Conservation (phyloP, 495 filamentous ascomycete species). For the Hypoxylon fragiforme region DNA sequence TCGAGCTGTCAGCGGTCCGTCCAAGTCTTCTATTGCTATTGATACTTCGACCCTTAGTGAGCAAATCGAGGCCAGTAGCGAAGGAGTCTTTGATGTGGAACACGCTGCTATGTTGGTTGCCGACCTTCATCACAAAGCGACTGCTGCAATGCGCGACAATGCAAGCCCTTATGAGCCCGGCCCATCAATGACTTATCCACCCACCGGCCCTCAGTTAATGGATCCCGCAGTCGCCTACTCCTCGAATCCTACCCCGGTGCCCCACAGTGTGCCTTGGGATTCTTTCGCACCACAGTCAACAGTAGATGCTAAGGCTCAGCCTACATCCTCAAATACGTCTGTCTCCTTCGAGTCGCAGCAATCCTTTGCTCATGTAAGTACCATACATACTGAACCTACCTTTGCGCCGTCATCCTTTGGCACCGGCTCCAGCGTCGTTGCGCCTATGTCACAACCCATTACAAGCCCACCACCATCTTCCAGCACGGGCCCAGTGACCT, state of each 20-base stretch:
- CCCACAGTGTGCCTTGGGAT: slow-evolving; percentile 72
- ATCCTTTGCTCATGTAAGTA: slow-evolving; percentile 59
- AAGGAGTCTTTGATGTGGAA: slow-evolving; percentile 96
- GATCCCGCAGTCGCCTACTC: slow-evolving; percentile 74
- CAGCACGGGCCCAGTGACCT: slow-evolving; percentile 64
- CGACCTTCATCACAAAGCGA: slow-evolving; percentile 96
- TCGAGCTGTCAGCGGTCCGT: slow-evolving; percentile 65
- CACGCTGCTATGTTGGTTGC: slow-evolving; percentile 99
- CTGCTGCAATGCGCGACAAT: slow-evolving; percentile 70
- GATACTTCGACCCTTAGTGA: slow-evolving; percentile 83
- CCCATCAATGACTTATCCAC: slow-evolving; percentile 72
- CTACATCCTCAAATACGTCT: slow-evolving; percentile 64
- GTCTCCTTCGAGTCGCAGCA: slow-evolving; percentile 68
- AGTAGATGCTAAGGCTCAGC: slow-evolving; percentile 68
- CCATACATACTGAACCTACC: slow-evolving; percentile 57
- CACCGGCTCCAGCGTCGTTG: slow-evolving; percentile 62
- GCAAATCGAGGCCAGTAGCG: slow-evolving; percentile 91
- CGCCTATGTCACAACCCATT: slow-evolving; percentile 67
- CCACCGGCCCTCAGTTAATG: slow-evolving; percentile 66
- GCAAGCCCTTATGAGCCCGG: slow-evolving; percentile 64
- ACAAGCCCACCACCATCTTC: slow-evolving; percentile 70
- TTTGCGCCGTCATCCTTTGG: slow-evolving; percentile 70
- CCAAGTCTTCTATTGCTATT: slow-evolving; percentile 80
- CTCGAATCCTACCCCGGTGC: slow-evolving; percentile 71
- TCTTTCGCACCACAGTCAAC: slow-evolving; percentile 68